Conservation (phyloP, 306 rosid genomes). For the Corylus americana region DNA sequence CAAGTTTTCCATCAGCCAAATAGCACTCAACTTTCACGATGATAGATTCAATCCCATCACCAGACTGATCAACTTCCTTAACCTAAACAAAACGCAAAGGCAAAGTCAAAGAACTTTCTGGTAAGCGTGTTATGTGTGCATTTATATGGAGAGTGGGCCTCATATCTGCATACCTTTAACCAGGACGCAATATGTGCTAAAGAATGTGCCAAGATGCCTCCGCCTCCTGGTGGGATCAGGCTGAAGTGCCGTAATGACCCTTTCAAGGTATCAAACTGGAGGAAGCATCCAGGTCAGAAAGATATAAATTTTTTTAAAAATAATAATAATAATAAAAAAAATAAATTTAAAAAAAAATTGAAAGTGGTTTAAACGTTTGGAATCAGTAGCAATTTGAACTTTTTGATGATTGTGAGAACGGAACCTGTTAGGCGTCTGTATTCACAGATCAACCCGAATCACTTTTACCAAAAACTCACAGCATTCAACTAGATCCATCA, state of each 20-base stretch:
- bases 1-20: constrained; percentile 84
- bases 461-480: neutral
- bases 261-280: constrained; percentile 86
- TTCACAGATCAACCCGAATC: neutral
- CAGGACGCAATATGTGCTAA: constrained; percentile 76
- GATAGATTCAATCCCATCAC: constrained; percentile 87
- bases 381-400: neutral
- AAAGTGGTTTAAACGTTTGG: constrained; percentile 16
- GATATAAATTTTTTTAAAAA: neutral
- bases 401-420: neutral
- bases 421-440: neutral
- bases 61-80: constrained; percentile 67
- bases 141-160: constrained; percentile 17
- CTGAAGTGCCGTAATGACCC: constrained; percentile 64
- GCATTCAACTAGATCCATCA: neutral
- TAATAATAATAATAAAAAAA: no score
- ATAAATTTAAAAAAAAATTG: neutral
- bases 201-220: constrained; percentile 80
- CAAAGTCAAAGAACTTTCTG: constrained; percentile 11
- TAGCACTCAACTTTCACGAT: constrained; percentile 70
- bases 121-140: constrained; percentile 13
- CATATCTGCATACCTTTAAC: constrained; percentile 66
- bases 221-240: constrained; percentile 82
- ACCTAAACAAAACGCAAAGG: constrained; percentile 43
- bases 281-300: constrained; percentile 34